These are phyloP conservation scores for Colletotrichum musicola DNA, from an alignment of 2,329 filamentous ascomycete genomes.

Conservation along the genomic window DNA sequence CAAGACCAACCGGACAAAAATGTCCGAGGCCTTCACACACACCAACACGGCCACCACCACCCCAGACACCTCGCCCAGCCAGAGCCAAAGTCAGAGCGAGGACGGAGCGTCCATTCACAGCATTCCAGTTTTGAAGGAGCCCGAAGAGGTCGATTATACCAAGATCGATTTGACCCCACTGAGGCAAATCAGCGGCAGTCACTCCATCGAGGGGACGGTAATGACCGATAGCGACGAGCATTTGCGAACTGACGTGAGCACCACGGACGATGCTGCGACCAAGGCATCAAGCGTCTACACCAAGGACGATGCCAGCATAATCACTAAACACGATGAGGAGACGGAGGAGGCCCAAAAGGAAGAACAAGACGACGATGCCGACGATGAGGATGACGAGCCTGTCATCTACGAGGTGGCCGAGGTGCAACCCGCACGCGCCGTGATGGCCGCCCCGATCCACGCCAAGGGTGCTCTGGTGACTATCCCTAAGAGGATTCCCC, in stretches of 20 bases:
- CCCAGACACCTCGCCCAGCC: conserved; percentile 67
- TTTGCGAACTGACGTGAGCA: conserved; percentile 42
- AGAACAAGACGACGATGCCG: conserved; percentile 52
- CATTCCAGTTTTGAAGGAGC: conserved; percentile 55
- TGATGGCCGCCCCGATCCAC: conserved; percentile 73
- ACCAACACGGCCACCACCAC: conserved; percentile 65
- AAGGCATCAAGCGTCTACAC: conserved; percentile 46
- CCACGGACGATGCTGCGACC: conserved; percentile 44
- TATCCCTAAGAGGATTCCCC: conserved; percentile 84
- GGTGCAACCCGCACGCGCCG: conserved; percentile 67
- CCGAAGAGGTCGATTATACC: conserved; percentile 71
- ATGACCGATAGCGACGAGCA: conserved; percentile 40
- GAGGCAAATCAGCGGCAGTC: conserved; percentile 58
- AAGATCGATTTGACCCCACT: conserved; percentile 67
- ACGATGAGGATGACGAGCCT: conserved; percentile 67
- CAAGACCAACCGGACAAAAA: conserved; percentile 75
- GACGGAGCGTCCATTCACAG: conserved; percentile 62
- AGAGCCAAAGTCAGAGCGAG: conserved; percentile 66
- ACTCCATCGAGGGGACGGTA: conserved; percentile 48
- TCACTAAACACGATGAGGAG: conserved; percentile 17
- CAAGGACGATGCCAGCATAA: conserved; percentile 36
- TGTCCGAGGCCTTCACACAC: conserved; percentile 78
- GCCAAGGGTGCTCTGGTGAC: conserved; percentile 85
- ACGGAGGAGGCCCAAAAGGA: conserved; percentile 43
- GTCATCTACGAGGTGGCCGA: conserved; percentile 77